A percentile compares a stretch with the other conserved stretches of the same genome.
Evolutionary conservation across 2,329 filamentous ascomycete genomes (phyloP).

Genomic region (Macroventuria anomochaeta): DNA sequence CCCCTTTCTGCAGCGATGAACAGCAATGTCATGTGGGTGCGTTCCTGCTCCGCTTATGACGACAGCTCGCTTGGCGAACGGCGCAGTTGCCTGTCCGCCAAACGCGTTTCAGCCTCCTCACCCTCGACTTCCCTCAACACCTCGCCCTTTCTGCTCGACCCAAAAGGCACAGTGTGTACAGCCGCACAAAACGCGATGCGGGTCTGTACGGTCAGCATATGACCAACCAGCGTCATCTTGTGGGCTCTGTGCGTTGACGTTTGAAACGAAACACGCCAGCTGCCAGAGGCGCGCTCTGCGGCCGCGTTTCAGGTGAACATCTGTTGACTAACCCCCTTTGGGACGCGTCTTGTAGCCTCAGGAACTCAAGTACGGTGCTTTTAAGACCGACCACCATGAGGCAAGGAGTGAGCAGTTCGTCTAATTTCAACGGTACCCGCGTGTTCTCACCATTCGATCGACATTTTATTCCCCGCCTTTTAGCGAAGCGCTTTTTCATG

Average conservation of each 20-base stretch:
- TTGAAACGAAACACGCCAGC: constrained; percentile 16
- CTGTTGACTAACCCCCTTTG: constrained; percentile 1
- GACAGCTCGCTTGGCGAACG: constrained; percentile 11
- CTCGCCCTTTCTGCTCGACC: neutral
- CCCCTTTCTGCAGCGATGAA: neutral
- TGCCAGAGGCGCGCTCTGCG: constrained; percentile 8
- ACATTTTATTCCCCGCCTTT: constrained; percentile 1
- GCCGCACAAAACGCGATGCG: constrained; percentile 6
- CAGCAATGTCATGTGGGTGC: neutral
- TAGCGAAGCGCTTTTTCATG: neutral
- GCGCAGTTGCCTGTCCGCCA: constrained; percentile 11
- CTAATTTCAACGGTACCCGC: constrained; percentile 1
- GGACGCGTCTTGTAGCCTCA: constrained; percentile 10
- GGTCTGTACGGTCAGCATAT: neutral
- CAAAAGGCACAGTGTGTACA: neutral
- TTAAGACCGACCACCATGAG: constrained; percentile 12
- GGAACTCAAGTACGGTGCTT: neutral
- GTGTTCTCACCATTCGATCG: neutral
- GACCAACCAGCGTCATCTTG: neutral
- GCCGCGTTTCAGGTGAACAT: constrained; percentile 17
- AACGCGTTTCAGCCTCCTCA: constrained; percentile 22
- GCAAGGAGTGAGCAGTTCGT: constrained; percentile 9
- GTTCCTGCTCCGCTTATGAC: constrained; percentile 6
- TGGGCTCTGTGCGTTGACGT: constrained; percentile 2
- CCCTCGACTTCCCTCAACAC: neutral